These are phyloP conservation scores for Umbelopsis sp. DNA, from an alignment of 192 early-diverging fungal genomes.

Conservation along the genomic window DNA sequence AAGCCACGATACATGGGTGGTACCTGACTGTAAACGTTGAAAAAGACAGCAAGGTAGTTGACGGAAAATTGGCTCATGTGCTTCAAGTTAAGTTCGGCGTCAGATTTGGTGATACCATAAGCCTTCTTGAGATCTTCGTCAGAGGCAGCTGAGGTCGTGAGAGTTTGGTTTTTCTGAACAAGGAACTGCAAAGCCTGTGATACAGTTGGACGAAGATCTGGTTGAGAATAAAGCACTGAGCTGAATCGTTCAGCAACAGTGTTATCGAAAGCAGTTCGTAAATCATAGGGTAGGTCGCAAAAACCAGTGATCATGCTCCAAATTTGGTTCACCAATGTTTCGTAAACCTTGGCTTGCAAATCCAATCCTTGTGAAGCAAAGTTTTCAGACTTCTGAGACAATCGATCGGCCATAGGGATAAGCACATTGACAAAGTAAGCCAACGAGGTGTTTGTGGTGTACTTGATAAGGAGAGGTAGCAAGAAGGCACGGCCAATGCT, in stretches of 20 bases:
- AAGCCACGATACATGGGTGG: constrained; percentile 66
- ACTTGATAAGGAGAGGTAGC: constrained; percentile 78
- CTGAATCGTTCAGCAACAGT: constrained; percentile 74
- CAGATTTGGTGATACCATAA: constrained; percentile 50
- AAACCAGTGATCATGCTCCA: constrained; percentile 87
- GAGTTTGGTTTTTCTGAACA: constrained; percentile 53
- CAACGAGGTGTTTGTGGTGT: constrained; percentile 73
- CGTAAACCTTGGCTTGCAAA: constrained; percentile 86
- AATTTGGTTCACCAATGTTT: constrained; percentile 85
- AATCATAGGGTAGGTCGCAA: constrained; percentile 83
- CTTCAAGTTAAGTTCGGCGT: constrained; percentile 58
- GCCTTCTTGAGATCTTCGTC: constrained; percentile 49
- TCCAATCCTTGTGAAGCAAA: constrained; percentile 60
- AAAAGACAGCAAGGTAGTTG: constrained; percentile 75
- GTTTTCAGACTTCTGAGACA: constrained; percentile 64
- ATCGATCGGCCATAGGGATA: constrained; percentile 78
- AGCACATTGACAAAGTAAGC: constrained; percentile 69
- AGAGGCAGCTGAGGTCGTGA: constrained; percentile 43
- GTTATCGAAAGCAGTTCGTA: constrained; percentile 60
- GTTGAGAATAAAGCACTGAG: constrained; percentile 72
- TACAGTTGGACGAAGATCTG: constrained; percentile 77
- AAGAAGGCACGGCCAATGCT: constrained; percentile 86
- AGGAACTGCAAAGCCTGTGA: constrained; percentile 74
- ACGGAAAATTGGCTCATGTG: constrained; percentile 67
- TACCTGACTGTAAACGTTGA: constrained; percentile 77